Conservation (phyloP, 75 land plant species). For the Sequoia sempervirens region DNA sequence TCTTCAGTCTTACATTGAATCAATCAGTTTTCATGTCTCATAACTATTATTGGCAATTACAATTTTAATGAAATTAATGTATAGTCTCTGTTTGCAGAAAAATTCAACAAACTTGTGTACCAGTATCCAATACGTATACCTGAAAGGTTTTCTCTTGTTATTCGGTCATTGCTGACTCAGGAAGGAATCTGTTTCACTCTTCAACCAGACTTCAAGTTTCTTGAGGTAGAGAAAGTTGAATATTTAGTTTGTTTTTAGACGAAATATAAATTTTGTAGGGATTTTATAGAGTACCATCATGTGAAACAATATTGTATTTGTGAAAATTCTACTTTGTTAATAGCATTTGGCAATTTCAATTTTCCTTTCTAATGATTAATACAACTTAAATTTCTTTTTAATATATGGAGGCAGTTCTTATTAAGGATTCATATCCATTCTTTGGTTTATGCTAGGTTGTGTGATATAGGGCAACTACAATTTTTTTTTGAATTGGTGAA, state of each 20-base stretch:
- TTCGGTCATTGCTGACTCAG: conserved; percentile 92
- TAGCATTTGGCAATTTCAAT: not conserved
- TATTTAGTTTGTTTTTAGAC: not conserved
- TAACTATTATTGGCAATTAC: too few relatives aligned
- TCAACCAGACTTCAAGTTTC: conserved; percentile 93
- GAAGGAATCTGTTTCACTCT: conserved; percentile 95
- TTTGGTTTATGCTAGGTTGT: not conserved
- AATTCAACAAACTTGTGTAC: conserved; percentile 92
- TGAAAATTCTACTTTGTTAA: not conserved
- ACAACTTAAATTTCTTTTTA: not conserved
- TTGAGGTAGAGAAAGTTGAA: conserved; percentile 57
- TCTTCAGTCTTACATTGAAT: not conserved
- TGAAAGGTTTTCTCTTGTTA: conserved; percentile 95
- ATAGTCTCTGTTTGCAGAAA: conserved; percentile 43
- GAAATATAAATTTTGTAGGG: not conserved
- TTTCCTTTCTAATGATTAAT: not conserved
- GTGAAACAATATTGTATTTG: not conserved
- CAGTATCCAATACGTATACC: conserved; percentile 98
- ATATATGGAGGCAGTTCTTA: not conserved
- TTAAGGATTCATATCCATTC: not conserved
- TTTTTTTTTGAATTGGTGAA: not conserved
- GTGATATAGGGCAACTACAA: not conserved
- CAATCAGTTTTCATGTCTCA: not conserved
- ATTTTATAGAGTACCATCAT: not conserved
- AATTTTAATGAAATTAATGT: not conserved